These are phyloP conservation scores for Limonium bicolor DNA, from an alignment of 148 eudicot genomes.

Conservation along the genomic window DNA sequence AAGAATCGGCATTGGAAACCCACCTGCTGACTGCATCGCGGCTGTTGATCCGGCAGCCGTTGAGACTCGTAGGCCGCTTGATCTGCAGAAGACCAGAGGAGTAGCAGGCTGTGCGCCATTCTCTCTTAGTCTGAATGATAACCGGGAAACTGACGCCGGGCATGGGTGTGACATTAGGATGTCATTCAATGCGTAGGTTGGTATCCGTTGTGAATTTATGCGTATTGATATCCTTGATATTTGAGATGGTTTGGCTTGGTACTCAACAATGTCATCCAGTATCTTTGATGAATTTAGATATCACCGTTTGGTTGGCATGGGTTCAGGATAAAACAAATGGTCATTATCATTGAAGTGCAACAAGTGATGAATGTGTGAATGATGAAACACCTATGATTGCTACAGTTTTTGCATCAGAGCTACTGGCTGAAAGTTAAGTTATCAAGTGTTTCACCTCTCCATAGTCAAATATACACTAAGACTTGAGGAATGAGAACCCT, in stretches of 20 bases:
- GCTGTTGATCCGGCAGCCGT: conserved; percentile 96
- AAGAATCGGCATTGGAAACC: conserved; percentile 60
- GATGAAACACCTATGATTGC: no score
- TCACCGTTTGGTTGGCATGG: no score
- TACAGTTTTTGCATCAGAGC: no score
- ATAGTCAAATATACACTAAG: no score
- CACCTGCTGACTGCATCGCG: conserved; percentile 92
- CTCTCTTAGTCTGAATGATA: conserved; percentile 56
- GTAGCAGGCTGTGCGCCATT: conserved; percentile 23
- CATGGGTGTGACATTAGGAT: conserved; percentile 69
- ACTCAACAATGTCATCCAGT: conserved; percentile 60
- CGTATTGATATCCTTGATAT: conserved; percentile 58
- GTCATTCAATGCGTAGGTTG: conserved; percentile 68
- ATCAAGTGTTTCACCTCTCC: no score
- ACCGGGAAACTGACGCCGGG: conserved; percentile 83
- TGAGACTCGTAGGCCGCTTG: conserved; percentile 85
- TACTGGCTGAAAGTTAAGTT: no score
- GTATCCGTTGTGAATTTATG: conserved; percentile 38
- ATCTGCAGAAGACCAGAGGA: conserved; percentile 37
- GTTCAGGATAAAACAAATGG: no score
- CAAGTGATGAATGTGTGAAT: no score
- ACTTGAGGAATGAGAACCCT: no score
- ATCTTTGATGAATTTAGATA: conserved; percentile 33
- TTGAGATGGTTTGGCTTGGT: conserved; percentile 30
- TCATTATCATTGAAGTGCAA: no score